Base-by-base conservation (phyloP, 495 filamentous ascomycete species). In the Penicillium salamii region DNA sequence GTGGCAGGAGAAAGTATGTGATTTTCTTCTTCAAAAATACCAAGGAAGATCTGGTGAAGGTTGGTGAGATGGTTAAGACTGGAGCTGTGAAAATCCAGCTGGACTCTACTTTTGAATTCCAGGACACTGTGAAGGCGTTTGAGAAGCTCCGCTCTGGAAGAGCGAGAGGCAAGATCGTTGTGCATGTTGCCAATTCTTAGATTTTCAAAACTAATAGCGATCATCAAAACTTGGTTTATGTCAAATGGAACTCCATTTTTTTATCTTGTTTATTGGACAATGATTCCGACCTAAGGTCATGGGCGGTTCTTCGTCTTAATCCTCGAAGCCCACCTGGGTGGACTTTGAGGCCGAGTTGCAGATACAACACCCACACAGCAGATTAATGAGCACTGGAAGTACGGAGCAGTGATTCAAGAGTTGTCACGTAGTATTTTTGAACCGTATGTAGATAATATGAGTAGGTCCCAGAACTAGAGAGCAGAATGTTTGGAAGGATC, bases 101-200 rank as follows among this genome's bases (percentile, higher is more conserved):
- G 23, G 86, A 88, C 49, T 66, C 74, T 40, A 66, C 73, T 9
- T 86, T 77, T 59, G 69, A 72, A 42, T 83, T 84, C 61, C 82
- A 78, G 21, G 77, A 88, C 24, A 78, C 69, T 15, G 69, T 77
- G 15, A 73, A 80, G 54, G 86, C 85, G 1, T 84, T 81, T 60
- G 78, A 77, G 61, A 78, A 71, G 55, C 61, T 89, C 50, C 83
- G 78, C 53, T 78, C 68, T 7, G 76, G 78, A 5, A 72, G 80
- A 39, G 70, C 80, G 15, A 82, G 71, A 53, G 87, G 87, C 1
- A 91, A 90, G 72, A 74, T 90, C 55, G 67, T 90, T 28, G 70
- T 91, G 12, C 66, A 78, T 50, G 76, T 86, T 8, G 52, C 35
- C 21, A 39, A 48, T 24, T 8, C 35, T 55, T 20, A 42, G 63